Base-by-base conservation (phyloP, 352 stramenopile genomes). In the Pythium sukuiense region DNA sequence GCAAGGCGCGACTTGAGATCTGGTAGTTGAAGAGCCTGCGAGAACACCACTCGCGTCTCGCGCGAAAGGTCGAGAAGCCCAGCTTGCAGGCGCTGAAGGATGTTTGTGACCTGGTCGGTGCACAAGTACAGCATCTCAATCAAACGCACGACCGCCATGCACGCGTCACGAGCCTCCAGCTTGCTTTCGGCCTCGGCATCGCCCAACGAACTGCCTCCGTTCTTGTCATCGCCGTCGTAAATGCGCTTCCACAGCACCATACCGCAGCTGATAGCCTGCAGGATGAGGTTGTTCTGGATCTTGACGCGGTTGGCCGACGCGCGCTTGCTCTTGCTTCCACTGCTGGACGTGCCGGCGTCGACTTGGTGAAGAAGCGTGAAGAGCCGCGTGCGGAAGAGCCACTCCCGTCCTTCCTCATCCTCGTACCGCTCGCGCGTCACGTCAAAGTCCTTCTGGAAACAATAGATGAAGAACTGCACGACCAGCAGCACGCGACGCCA, bases 381-480 rank as follows among this genome's bases (percentile, higher is more conserved):
- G 16, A 94, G 48, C 2, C 82, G 80, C 41, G 85, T 89, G 14
- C 73, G 83, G 14, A 76, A 71, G 43, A 94, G 68, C 85, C 85
- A 93, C 41, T 59, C 43, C 66, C 71, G 26, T 61, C 37, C 45
- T 55, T 92, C 81, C 14, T 80, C 52, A 45, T 66, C 69, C 20
- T 74, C 61, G 66, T 90, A 91, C 18, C 76, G 76, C 37, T 74
- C 67, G 24, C 80, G 77, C 59, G 82, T 90, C 12, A 78, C 57
- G 32, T 77, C 54, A 52, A 91, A 74, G 68, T 95, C 85, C 57
- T 87, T 77, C 59, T 87, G 70, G 65, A 95, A 88, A 41, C 84
- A 93, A 57, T 93, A 93, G 33, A 89, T 81, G 52, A 84, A 90
- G 59, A 95, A 95, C 67, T 92, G 87, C 16, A 93, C 49, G 45